Evolutionary conservation across 495 filamentous ascomycete genomes (phyloP).

Genomic region (Penicillium pancosmium): DNA sequence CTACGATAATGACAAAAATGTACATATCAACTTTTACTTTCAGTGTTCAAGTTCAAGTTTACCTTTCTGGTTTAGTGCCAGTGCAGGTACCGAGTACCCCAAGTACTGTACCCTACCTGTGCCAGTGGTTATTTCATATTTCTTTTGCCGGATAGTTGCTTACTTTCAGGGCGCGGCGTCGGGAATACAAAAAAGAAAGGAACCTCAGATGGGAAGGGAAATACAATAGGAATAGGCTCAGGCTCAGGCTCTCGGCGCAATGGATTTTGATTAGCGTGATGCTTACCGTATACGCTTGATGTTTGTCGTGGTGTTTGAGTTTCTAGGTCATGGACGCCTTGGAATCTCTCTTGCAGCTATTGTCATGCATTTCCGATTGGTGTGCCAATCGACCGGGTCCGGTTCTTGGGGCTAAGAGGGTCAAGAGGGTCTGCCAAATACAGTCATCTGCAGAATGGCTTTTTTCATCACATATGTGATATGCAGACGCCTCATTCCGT

Average conservation of each 20-base stretch:
- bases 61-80: no score
- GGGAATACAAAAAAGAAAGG: not conserved
- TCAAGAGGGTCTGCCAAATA: not conserved
- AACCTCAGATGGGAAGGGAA: not conserved
- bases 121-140: no score
- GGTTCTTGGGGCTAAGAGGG: not conserved
- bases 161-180: not conserved
- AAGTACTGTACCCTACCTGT: no score
- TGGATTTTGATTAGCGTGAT: not conserved
- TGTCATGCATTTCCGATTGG: not conserved
- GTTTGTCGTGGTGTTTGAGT: not conserved
- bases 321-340: not conserved
- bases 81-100: no score
- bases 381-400: not conserved
- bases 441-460: not conserved
- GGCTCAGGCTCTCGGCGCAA: not conserved
- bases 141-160: not conserved
- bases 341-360: not conserved
- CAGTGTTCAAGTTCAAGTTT: no score
- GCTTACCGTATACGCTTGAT: not conserved
- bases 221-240: not conserved
- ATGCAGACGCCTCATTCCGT: no score
- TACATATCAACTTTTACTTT: no score
- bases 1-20: no score
- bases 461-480: not conserved